A percentile compares a stretch with the other conserved stretches of the same genome.
Evolutionary conservation across 1,139 yeast genomes (phyloP).

Genomic region (Magnusiomyces fungicola): DNA sequence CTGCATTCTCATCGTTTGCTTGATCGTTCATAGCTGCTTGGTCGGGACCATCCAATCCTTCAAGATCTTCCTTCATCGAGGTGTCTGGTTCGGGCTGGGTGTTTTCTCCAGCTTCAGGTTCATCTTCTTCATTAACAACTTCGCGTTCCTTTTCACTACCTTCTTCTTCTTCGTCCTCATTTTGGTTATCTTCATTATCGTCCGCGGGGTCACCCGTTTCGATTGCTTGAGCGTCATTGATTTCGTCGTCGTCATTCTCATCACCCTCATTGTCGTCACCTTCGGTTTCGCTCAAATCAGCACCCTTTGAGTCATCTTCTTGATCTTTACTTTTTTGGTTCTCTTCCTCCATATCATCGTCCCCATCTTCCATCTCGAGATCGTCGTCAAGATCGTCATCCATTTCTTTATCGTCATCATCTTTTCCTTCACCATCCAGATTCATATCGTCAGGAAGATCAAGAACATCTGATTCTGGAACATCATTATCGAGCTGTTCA

Average conservation of each 20-base stretch:
- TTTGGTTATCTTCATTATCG: constrained; percentile 63
- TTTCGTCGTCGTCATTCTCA: constrained; percentile 58
- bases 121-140: constrained; percentile 25
- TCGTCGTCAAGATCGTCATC: constrained; percentile 27
- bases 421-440: constrained; percentile 59
- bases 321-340: constrained; percentile 30
- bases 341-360: constrained; percentile 37
- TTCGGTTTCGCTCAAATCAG: constrained; percentile 33
- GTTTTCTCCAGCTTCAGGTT: constrained; percentile 18
- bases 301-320: constrained; percentile 29
- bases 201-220: constrained; percentile 70
- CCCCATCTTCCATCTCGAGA: constrained; percentile 34
- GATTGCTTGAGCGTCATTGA: constrained; percentile 55
- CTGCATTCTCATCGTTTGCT: constrained; percentile 32
- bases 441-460: constrained; percentile 86
- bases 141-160: constrained; percentile 20
- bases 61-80: constrained; percentile 26
- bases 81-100: constrained; percentile 17
- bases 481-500: constrained; percentile 61
- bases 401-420: constrained; percentile 35
- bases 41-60: constrained; percentile 37
- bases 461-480: constrained; percentile 73
- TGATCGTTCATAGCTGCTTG: constrained; percentile 45
- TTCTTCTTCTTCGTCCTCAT: constrained; percentile 41
- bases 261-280: constrained; percentile 27